Evolutionary conservation across 768 basidiomycete species (phyloP).

Genomic region (Suillus luteus): DNA sequence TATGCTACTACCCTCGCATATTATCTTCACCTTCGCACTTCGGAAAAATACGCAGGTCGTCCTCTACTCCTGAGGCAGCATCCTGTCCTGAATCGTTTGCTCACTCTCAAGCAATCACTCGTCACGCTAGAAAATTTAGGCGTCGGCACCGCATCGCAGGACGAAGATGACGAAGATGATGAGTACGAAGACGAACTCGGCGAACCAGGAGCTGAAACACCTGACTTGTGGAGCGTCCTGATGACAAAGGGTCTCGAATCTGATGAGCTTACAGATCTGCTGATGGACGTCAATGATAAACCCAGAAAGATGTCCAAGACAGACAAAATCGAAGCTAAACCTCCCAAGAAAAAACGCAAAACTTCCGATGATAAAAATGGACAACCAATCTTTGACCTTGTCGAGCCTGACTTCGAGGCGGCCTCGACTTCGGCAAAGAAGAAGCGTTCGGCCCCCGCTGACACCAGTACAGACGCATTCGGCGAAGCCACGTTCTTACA

Average conservation of each 20-base stretch:
- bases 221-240: constrained; percentile 46
- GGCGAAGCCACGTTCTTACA: constrained; percentile 76
- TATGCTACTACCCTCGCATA: constrained; percentile 91
- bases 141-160: constrained; percentile 55
- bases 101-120: constrained; percentile 82
- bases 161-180: constrained; percentile 49
- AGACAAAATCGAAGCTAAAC: constrained; percentile 29
- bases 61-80: constrained; percentile 66
- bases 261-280: constrained; percentile 56
- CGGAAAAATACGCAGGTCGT: constrained; percentile 59
- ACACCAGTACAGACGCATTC: constrained; percentile 42
- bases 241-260: constrained; percentile 40
- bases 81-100: constrained; percentile 74
- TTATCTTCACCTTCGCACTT: constrained; percentile 84
- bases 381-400: constrained; percentile 66
- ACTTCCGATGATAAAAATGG: constrained; percentile 29
- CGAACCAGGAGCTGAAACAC: constrained; percentile 34
- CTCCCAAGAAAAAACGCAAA: constrained; percentile 68
- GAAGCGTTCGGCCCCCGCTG: constrained; percentile 23
- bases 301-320: constrained; percentile 21
- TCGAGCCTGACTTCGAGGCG: constrained; percentile 68
- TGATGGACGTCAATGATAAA: constrained; percentile 48
- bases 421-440: constrained; percentile 30
- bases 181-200: constrained; percentile 37
- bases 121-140: constrained; percentile 84